These are phyloP conservation scores for Chaetomium sp. DNA, from an alignment of 2,329 filamentous ascomycete genomes.

Conservation along the genomic window DNA sequence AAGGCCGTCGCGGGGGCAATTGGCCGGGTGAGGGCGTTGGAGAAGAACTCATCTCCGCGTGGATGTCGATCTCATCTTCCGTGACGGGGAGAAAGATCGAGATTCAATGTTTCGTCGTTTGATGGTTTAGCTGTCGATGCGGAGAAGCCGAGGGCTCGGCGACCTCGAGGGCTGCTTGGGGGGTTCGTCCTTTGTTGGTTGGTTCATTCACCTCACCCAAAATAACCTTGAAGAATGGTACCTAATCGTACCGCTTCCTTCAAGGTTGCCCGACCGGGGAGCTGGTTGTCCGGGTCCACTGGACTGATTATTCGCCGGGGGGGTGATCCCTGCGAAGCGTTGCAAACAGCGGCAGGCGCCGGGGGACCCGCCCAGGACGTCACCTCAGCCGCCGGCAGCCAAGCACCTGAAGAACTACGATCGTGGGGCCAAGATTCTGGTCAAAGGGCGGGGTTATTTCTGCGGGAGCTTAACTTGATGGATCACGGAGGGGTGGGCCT, in stretches of 20 bases:
- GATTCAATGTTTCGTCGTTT: background rate
- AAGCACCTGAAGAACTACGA: background rate
- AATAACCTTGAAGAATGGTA: background rate
- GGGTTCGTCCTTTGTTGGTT: slow-evolving; percentile 12
- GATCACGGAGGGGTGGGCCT: background rate
- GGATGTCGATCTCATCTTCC: slow-evolving; percentile 19
- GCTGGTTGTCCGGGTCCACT: slow-evolving; percentile 19
- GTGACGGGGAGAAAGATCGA: background rate
- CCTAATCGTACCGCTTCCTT: slow-evolving; percentile 5
- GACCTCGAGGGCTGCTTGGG: background rate
- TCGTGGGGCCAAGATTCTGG: background rate
- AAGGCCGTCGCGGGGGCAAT: slow-evolving; percentile 49
- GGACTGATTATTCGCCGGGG: background rate
- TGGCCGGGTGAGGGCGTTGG: slow-evolving; percentile 43
- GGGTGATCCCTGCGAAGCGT: background rate
- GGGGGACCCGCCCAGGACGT: background rate
- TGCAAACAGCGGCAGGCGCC: background rate
- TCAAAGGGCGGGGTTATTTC: background rate
- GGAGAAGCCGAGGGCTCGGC: background rate
- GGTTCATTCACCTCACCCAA: background rate
- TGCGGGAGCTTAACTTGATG: background rate
- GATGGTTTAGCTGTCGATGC: background rate
- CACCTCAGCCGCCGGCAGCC: background rate
- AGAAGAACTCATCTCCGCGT: slow-evolving; percentile 42
- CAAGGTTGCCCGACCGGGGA: background rate